Conservation (phyloP, 305 asterid genomes). For the Fraxinus sp. region DNA sequence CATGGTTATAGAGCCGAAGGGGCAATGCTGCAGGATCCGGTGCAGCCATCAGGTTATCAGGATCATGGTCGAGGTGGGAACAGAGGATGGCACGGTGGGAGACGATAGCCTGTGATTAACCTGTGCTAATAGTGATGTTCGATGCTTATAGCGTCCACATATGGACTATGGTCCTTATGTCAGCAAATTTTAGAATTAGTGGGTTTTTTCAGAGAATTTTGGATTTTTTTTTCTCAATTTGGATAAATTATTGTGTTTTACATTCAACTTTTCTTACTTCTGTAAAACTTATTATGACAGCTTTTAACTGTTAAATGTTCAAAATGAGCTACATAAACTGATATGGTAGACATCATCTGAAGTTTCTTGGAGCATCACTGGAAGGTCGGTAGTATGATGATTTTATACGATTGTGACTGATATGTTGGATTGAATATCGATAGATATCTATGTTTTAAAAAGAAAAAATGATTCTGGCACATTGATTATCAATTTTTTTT, state of each 20-base stretch:
- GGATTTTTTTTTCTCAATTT: not conserved
- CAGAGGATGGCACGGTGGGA: constrained; percentile 54
- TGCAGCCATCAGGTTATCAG: constrained; percentile 38
- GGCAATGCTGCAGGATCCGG: constrained; percentile 25
- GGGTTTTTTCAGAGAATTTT: not conserved
- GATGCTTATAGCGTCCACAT: not conserved
- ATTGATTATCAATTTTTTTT: not conserved
- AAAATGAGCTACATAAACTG: not conserved
- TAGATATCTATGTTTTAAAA: not conserved
- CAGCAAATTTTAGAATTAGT: not conserved
- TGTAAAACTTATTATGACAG: not conserved
- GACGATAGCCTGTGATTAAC: constrained; percentile 38
- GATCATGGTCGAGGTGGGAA: constrained; percentile 36
- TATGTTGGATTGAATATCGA: not conserved
- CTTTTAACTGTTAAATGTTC: not conserved
- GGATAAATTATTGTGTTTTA: not conserved
- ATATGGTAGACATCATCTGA: not conserved
- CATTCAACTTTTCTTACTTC: not conserved
- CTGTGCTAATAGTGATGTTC: not conserved
- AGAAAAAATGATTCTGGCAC: not conserved
- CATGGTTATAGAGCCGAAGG: constrained; percentile 39
- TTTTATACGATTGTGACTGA: not conserved
- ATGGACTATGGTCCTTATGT: not conserved
- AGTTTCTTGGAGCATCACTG: not conserved
- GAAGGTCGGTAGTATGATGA: not conserved